Evolutionary conservation across 2,329 filamentous ascomycete species (phyloP).

Genomic region (Scolecobasidium constrictum): DNA sequence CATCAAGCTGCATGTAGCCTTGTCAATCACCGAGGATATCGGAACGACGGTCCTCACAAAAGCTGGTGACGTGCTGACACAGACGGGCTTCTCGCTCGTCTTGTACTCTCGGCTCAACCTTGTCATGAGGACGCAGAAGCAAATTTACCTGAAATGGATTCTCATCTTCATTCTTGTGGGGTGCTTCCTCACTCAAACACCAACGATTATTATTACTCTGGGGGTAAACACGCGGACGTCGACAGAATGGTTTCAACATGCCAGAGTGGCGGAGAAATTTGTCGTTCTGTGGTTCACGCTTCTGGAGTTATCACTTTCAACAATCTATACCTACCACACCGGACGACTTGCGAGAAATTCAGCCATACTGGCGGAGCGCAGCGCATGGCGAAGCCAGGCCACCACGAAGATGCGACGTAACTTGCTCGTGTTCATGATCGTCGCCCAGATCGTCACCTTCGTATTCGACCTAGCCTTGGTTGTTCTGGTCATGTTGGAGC

Average conservation of each 20-base stretch:
- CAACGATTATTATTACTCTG: slow-evolving; percentile 4
- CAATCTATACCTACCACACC: slow-evolving; percentile 3
- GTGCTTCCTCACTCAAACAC: slow-evolving; percentile 3
- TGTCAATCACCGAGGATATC: neutral
- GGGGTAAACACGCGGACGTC: neutral
- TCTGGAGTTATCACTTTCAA: slow-evolving; percentile 1
- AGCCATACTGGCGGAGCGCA: no score
- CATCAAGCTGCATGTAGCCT: slow-evolving; percentile 2
- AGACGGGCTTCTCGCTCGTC: slow-evolving; percentile 4
- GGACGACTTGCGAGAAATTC: no score
- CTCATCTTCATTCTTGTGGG: neutral
- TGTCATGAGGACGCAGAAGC: neutral
- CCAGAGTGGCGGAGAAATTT: neutral
- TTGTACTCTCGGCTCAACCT: slow-evolving; percentile 3
- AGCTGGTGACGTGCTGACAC: neutral
- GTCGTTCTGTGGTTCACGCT: slow-evolving; percentile 5
- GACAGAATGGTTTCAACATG: neutral
- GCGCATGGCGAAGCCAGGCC: no score
- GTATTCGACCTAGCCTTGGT: slow-evolving; percentile 6
- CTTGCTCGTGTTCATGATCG: slow-evolving; percentile 1
- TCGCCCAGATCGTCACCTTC: slow-evolving; percentile 3
- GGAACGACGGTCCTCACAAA: slow-evolving; percentile 1
- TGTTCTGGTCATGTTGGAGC: slow-evolving; percentile 2
- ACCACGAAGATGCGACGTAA: no score
- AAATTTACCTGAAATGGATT: neutral